Evolutionary conservation across 768 basidiomycete species (phyloP), one percentile per base, ranked within the genome.

Genomic region (Daedalea quercina): DNA sequence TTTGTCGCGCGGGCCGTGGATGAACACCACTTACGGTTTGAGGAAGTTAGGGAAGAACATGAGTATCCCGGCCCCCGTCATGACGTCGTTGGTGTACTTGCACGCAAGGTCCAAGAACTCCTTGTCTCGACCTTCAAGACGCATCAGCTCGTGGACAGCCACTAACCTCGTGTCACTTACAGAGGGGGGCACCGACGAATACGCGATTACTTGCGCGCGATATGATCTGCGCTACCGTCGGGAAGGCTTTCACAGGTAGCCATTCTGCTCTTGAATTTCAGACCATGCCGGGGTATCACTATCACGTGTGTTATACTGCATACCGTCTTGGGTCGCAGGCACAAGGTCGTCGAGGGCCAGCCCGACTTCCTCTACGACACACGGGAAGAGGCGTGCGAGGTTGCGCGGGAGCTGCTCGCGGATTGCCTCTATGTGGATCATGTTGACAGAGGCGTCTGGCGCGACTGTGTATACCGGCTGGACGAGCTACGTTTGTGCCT

Each of bases 121-220:
- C 8, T 62, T 56, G 45, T 76, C 52, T 9, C 72, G 69, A 54
- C 76, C 76, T 78, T 9, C 40, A 37, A 7, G 3, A 34, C 34
- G 23, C 8, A 8, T 20, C 9, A 7, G 12, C 40, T 31, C 46
- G 41, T n/a, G 41, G 20, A 6, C 2, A 3, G 28, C 17, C 2
- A 68, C 8, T 11, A 19, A 50, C 28, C 6, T 31, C n/a, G 28
- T 3, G 9, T 17, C 7, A 65, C 72, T 20, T 42, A 77, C 79
- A 80, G 1, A 76, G 46, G 1, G 77, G 76, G 28, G 71, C 61
- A 0, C 79, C 81, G 6, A 81, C 73, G 50, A 81, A 76, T 0
- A 71, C 44, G n/a, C 80, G 70, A 54, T 76, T 78, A 44, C 63
- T 74, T 2, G 68, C 62, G 33, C 76, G 70, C 33, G 69, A 66